Evolutionary conservation across 345 rosid species (phyloP), one percentile per base, ranked within the genome.

Genomic region (Pistacia vera): DNA sequence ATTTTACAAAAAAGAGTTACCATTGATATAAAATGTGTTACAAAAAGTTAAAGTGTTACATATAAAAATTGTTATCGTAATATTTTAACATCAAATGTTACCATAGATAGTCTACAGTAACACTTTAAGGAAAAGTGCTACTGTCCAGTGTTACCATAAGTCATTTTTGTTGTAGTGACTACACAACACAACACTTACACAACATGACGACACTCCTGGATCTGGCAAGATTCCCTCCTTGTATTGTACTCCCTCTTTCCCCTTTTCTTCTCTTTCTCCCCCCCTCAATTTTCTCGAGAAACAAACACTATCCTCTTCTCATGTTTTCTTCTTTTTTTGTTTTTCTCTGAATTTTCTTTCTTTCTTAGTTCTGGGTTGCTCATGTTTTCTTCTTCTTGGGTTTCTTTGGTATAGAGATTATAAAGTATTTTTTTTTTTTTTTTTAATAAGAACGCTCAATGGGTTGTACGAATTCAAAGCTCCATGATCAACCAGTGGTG

Each of bases 401-500:
- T 10, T 41, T 41, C 1, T 41, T 7, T 41, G 46, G 46, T 41
- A 7, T 0, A n/a, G n/a, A n/a, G n/a, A n/a, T n/a, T n/a, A n/a
- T n/a, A n/a, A n/a, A n/a, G n/a, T n/a, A n/a, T n/a, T n/a, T n/a
- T n/a, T n/a, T n/a, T n/a, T n/a, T n/a, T n/a, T n/a, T n/a, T n/a
- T n/a, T n/a, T n/a, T n/a, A n/a, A n/a, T n/a, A 75, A 75, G 60
- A 54, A 64, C 33, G 68, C 68, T 49, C 30, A 75, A 89, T 90
- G 99, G 99, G 99, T 58, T 97, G 99, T 73, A 69, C 96, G 38
- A 82, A 82, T 72, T 97, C 99, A 1, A 97, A 92, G 88, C 84
- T 90, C 22, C 97, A 97, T 76, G 99, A 97, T 83, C 94, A 91
- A 5, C 98, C 97, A 56, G 99, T 97, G 64, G 98, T 97, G 63